Conservation (phyloP, 176 grass and related monocot species). For the Paspalum vaginatum region DNA sequence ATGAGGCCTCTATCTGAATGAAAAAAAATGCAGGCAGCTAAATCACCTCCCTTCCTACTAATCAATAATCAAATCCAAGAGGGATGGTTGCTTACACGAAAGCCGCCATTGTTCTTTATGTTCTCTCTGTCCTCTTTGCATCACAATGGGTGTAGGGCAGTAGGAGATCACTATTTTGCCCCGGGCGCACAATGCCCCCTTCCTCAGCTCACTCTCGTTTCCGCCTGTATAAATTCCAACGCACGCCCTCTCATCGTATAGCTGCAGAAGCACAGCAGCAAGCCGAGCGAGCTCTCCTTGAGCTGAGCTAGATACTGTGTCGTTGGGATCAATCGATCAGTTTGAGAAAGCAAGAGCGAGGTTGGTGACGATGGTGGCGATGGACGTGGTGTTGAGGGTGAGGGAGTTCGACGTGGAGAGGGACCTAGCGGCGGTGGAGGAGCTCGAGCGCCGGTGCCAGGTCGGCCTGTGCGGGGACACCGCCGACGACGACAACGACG, state of each 20-base stretch:
- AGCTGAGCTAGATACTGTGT: neutral
- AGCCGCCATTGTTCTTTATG: neutral
- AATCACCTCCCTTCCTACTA: neutral
- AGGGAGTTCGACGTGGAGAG: conserved; percentile 65
- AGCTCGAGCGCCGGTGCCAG: conserved; percentile 63
- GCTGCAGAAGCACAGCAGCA: neutral
- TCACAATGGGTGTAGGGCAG: neutral
- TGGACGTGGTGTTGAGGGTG: conserved; percentile 42
- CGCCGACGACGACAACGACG: neutral
- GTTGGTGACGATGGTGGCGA: neutral
- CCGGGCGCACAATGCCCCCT: neutral
- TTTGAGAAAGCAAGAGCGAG: neutral
- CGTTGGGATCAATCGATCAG: no score
- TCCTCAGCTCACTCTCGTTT: neutral
- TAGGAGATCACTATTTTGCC: conserved; percentile 6
- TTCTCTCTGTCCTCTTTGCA: neutral
- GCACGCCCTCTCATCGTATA: neutral
- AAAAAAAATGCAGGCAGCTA: neutral
- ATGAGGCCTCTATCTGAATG: neutral
- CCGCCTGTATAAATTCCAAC: conserved; percentile 35
- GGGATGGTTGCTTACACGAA: neutral
- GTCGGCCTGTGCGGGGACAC: conserved; percentile 47
- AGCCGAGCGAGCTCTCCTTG: conserved; percentile 33
- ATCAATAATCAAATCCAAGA: conserved; percentile 24
- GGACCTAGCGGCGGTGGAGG: conserved; percentile 55